These are phyloP conservation scores for Saitoella complicata DNA, from an alignment of 805 yeast genomes.

Conservation along the genomic window DNA sequence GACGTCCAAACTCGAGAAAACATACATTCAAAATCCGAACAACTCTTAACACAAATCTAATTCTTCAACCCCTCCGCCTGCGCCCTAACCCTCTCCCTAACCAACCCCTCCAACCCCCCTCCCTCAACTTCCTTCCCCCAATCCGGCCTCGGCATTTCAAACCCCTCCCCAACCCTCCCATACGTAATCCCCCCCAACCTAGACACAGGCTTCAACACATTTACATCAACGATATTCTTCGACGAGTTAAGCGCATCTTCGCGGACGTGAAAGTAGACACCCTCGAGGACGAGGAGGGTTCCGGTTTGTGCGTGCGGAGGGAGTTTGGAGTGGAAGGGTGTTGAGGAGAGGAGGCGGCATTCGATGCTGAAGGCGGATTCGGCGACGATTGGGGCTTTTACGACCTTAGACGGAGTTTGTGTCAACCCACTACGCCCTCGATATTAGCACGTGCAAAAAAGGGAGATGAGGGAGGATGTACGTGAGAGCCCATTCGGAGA, in stretches of 20 bases:
- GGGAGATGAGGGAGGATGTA: conserved; percentile 15
- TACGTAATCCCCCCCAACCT: conserved; percentile 40
- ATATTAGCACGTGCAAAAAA: too few relatives aligned
- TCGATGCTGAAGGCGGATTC: conserved; percentile 48
- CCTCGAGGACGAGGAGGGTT: neutral
- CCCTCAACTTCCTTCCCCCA: conserved; percentile 15
- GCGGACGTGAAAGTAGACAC: conserved; percentile 39
- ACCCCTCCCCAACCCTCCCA: conserved; percentile 30
- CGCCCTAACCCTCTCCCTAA: too few relatives aligned
- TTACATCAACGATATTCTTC: conserved; percentile 26
- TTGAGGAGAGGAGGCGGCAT: conserved; percentile 1
- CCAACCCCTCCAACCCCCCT: neutral
- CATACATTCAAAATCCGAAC: too few relatives aligned
- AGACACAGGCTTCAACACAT: conserved; percentile 35
- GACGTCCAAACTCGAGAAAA: too few relatives aligned
- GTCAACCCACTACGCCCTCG: conserved; percentile 28
- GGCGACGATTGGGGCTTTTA: conserved; percentile 40
- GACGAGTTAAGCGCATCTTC: conserved; percentile 36
- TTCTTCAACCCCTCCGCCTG: too few relatives aligned
- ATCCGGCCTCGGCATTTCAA: conserved; percentile 31
- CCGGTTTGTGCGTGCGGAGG: neutral
- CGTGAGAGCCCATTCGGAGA: conserved; percentile 32
- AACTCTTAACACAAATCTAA: too few relatives aligned
- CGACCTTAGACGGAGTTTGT: conserved; percentile 28
- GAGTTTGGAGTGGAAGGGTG: too few relatives aligned